Percentiles rank a stretch among this genome's conserved stretches.
phyloP scores from a whole-genome alignment of 306 rosid species.

The Prunus mongolica region DNA sequence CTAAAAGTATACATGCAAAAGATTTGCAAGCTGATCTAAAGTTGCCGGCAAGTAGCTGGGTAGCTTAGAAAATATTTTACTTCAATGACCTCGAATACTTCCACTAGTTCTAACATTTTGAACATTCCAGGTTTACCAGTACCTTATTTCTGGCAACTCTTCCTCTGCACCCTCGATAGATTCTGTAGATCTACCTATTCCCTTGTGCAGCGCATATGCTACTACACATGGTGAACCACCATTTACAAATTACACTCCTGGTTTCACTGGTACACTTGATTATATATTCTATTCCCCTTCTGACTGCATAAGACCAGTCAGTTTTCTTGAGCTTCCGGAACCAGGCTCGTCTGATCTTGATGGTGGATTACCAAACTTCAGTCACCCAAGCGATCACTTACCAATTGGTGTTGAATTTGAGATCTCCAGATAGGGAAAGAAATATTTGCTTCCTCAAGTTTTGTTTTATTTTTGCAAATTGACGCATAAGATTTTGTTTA shows the following conservation, averaged over 20 bases:
- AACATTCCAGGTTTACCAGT: slow-evolving; percentile 65
- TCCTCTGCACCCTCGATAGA: slow-evolving; percentile 31
- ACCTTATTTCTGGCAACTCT: slow-evolving; percentile 55
- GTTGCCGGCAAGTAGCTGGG: not conserved
- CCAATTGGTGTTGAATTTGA: slow-evolving; percentile 88
- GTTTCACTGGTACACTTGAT: slow-evolving; percentile 80
- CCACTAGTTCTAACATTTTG: slow-evolving; percentile 16
- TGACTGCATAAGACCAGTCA: slow-evolving; percentile 54
- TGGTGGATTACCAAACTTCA: slow-evolving; percentile 77
- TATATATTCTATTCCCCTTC: slow-evolving; percentile 66
- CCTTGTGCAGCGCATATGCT: slow-evolving; percentile 64
- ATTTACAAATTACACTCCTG: slow-evolving; percentile 93
- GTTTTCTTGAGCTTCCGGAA: slow-evolving; percentile 79
- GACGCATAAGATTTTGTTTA: too few species aligned
- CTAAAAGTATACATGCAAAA: not conserved
- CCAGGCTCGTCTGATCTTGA: slow-evolving; percentile 51
- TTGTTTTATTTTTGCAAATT: too few species aligned
- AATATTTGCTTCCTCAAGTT: not conserved
- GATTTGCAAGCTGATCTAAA: not conserved
- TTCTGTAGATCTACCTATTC: slow-evolving; percentile 48
- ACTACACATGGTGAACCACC: slow-evolving; percentile 72
- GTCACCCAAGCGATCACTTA: slow-evolving; percentile 85
- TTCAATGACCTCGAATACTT: not conserved
- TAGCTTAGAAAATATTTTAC: not conserved
- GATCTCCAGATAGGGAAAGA: slow-evolving; percentile 20